Evolutionary conservation across 129 eudicot species (phyloP).

Genomic region (Kitagawia praeruptora): DNA sequence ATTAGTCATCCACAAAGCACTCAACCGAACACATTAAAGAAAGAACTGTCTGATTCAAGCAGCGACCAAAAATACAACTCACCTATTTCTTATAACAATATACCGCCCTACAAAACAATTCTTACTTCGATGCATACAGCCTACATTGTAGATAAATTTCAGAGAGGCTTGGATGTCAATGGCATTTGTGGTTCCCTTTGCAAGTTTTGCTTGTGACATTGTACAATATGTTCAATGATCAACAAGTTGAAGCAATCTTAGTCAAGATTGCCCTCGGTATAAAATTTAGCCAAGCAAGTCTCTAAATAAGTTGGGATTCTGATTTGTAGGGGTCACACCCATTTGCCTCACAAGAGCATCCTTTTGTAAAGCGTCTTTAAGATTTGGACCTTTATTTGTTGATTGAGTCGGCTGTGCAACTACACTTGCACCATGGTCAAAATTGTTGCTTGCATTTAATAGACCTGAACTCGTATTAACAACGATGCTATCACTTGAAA

Average conservation of each 20-base stretch:
- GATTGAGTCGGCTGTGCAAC: conserved; percentile 20
- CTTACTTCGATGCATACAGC: conserved; percentile 3
- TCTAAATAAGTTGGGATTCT: conserved; percentile 85
- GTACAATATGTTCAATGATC: neutral
- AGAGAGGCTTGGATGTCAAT: neutral
- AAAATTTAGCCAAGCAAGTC: conserved; percentile 68
- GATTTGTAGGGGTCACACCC: conserved; percentile 85
- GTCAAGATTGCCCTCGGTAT: neutral
- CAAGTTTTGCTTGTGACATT: neutral
- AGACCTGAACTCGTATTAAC: conserved; percentile 22
- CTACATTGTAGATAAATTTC: neutral
- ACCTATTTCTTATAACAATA: conserved; percentile 1
- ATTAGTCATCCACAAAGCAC: neutral
- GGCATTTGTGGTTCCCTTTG: neutral
- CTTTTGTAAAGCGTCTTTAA: conserved; percentile 65
- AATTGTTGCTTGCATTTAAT: conserved; percentile 16
- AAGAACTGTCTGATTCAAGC: neutral
- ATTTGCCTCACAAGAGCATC: conserved; percentile 86
- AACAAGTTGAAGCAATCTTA: conserved; percentile 5
- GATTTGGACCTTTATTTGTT: conserved; percentile 74
- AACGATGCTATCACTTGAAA: neutral
- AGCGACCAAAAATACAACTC: neutral
- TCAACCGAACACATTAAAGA: neutral
- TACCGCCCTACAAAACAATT: conserved; percentile 1
- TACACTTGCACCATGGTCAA: conserved; percentile 27